Conservation (phyloP, 352 stramenopile genomes). For the Globisporangium takayamanum region DNA sequence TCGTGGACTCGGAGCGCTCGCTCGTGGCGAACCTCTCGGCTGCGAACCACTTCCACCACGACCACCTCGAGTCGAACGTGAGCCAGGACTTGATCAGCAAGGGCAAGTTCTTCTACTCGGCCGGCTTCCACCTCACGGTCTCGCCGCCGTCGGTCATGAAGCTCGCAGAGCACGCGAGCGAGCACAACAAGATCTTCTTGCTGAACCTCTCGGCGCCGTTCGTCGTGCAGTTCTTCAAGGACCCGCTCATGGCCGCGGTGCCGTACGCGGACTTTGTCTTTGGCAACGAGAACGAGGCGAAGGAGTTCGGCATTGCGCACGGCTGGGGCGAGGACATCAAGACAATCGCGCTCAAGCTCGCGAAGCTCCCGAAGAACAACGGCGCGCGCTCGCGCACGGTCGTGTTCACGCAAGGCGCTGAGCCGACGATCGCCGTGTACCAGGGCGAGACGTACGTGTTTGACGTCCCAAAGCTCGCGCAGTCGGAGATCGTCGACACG, state of each 20-base stretch:
- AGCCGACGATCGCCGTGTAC: conserved; percentile 94
- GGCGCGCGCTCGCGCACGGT: conserved; percentile 90
- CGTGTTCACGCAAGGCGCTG: conserved; percentile 97
- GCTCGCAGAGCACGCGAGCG: conserved; percentile 90
- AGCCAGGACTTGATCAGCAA: conserved; percentile 93
- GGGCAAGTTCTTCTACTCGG: conserved; percentile 95
- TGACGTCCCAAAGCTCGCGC: conserved; percentile 84
- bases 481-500: conserved; percentile 95
- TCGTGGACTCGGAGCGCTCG: conserved; percentile 94
- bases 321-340: conserved; percentile 86
- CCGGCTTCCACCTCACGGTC: conserved; percentile 98
- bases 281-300: conserved; percentile 98
- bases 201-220: conserved; percentile 98
- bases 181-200: conserved; percentile 93
- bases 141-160: conserved; percentile 91
- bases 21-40: conserved; percentile 96
- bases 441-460: conserved; percentile 91
- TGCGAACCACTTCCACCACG: conserved; percentile 97
- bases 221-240: conserved; percentile 97
- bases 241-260: conserved; percentile 92
- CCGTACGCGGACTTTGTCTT: conserved; percentile 98
- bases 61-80: conserved; percentile 77
- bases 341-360: conserved; percentile 91
- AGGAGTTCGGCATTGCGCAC: conserved; percentile 90
- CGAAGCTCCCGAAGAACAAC: conserved; percentile 92